Percentiles rank a stretch among this genome's conserved stretches.
Evolutionary conservation across 2,329 filamentous ascomycete genomes (phyloP).

Genomic region (Hymenoscyphus scutula): DNA sequence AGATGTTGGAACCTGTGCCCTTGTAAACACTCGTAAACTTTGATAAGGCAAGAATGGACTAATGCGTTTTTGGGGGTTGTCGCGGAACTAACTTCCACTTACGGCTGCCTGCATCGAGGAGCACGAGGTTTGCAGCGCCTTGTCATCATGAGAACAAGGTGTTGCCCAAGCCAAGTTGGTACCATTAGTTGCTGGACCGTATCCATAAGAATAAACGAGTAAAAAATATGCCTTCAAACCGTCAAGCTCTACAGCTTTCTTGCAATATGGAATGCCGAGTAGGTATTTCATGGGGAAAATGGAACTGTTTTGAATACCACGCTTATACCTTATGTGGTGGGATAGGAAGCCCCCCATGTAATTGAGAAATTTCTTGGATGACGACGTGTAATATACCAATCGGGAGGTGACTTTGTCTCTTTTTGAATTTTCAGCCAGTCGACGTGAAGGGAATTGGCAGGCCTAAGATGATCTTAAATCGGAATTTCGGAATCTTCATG

Average conservation of each 20-base stretch:
- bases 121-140: background rate
- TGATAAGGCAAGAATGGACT: background rate
- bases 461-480: constrained; percentile 7
- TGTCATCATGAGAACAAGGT: constrained; percentile 4
- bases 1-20: background rate
- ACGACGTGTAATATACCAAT: constrained; percentile 11
- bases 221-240: too few relatives aligned
- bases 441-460: background rate
- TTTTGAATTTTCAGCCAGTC: constrained; percentile 8
- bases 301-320: constrained; percentile 25
- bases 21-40: background rate
- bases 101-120: constrained; percentile 13
- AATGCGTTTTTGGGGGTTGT: background rate
- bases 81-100: constrained; percentile 9
- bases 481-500: constrained; percentile 10
- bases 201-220: too few relatives aligned
- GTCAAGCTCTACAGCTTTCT: too few relatives aligned
- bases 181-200: too few relatives aligned
- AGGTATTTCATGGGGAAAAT: background rate
- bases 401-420: constrained; percentile 20
- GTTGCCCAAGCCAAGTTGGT: background rate
- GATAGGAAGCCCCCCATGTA: background rate
- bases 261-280: background rate
- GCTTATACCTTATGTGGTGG: constrained; percentile 24
- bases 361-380: background rate